Percentiles rank a stretch among this genome's conserved stretches.
Evolutionary conservation across 2,329 filamentous ascomycete species (phyloP).

Genomic region (Talaromyces islandicus): DNA sequence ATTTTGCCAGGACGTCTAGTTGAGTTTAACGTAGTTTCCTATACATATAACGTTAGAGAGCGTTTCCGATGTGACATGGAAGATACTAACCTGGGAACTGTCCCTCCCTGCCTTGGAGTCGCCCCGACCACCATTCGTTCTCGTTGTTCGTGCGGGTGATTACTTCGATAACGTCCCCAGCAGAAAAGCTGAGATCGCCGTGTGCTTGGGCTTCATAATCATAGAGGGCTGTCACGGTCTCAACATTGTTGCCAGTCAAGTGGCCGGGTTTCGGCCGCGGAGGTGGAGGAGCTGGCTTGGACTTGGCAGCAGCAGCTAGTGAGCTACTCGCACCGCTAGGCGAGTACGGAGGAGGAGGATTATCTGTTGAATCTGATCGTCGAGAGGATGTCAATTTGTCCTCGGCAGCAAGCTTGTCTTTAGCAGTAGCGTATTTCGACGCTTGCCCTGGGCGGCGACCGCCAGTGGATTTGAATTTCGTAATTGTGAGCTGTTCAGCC

Average conservation of each 20-base stretch:
- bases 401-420: slow-evolving; percentile 32
- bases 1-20: slow-evolving; percentile 13
- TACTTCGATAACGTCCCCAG: slow-evolving; percentile 88
- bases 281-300: slow-evolving; percentile 60
- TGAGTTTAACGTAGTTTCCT: slow-evolving; percentile 41
- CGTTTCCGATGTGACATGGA: not conserved
- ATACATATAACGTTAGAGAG: not conserved
- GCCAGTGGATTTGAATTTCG: slow-evolving; percentile 86
- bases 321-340: slow-evolving; percentile 21
- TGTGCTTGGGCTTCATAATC: slow-evolving; percentile 95
- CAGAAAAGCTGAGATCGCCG: slow-evolving; percentile 83
- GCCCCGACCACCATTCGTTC: slow-evolving; percentile 97
- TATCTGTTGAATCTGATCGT: slow-evolving; percentile 46
- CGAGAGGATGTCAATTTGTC: slow-evolving; percentile 27
- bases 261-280: slow-evolving; percentile 77
- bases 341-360: slow-evolving; percentile 47
- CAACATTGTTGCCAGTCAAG: slow-evolving; percentile 61
- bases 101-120: slow-evolving; percentile 69
- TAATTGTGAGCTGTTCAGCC: slow-evolving; percentile 77
- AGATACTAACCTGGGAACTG: slow-evolving; percentile 78
- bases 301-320: slow-evolving; percentile 57
- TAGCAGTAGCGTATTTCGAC: slow-evolving; percentile 23
- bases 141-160: slow-evolving; percentile 74
- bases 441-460: slow-evolving; percentile 34
- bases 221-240: slow-evolving; percentile 86